Evolutionary conservation across 2,329 filamentous ascomycete species (phyloP), one percentile per base, ranked within the genome.

Genomic region (Clonostachys sp.): DNA sequence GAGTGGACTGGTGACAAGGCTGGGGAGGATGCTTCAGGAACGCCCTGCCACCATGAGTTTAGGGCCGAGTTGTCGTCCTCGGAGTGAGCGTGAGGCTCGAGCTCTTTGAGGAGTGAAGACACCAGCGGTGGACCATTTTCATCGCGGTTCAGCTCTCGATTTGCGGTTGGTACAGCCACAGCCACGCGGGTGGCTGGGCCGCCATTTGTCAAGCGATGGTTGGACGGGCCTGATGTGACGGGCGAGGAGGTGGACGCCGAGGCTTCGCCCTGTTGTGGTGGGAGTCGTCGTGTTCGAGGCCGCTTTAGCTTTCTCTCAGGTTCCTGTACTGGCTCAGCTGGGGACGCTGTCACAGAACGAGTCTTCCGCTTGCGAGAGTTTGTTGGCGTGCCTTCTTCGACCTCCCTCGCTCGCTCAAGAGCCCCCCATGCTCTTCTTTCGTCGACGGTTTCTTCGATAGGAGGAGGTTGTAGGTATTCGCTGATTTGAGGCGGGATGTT

Each of bases 361-460:
- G 75, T 72, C 61, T 90, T 94, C 45, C 91, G 83, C 69, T 96
- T 91, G 50, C 88, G 83, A 45, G 74, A 71, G 51, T 74, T 71
- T 50, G 71, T 75, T 40, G 78, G 67, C 45, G 58, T 65, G 30
- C 75, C 66, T 51, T 72, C 75, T 53, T 87, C 78, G 16, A 80
- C 77, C 51, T 91, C 86, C 53, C 89, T 80, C 41, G 89, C 91
- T 63, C 86, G 88, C 56, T 96, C 91, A 52, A 97, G 85, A 17
- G 88, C 90, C 52, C 91, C 89, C 94, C 92, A 96, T 5, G 92
- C 90, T 49, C 84, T 78, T 46, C 86, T 77, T 64, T 95, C 91
- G 56, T 96, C 91, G 40, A 84, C 72, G 8, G 86, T 87, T 64
- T 95, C 88, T 36, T 82, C 67, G 14, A 69, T 81, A 40, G 83